These are phyloP conservation scores for Colletotrichum sp. DNA, from an alignment of 2,329 filamentous ascomycete genomes.

Conservation along the genomic window DNA sequence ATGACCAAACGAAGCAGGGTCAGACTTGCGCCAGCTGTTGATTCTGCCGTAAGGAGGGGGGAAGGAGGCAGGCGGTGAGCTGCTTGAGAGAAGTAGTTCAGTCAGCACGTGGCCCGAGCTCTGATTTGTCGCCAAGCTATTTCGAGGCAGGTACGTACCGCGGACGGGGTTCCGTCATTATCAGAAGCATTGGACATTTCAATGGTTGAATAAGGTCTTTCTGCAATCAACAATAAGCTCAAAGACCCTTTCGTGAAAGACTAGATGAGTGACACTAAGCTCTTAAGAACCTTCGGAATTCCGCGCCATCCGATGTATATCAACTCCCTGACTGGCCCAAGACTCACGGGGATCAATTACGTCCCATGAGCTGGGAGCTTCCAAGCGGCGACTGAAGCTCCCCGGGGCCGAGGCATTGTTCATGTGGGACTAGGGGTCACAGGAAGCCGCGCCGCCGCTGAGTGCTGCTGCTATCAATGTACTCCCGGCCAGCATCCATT, in stretches of 20 bases:
- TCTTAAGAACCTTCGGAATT: background rate
- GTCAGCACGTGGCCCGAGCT: conserved; percentile 9
- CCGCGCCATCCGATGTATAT: background rate
- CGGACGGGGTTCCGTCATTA: background rate
- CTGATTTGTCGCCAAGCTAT: background rate
- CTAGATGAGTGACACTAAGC: background rate
- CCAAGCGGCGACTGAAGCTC: background rate
- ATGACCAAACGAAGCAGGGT: background rate
- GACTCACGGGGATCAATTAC: too few species aligned
- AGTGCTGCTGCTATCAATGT: background rate
- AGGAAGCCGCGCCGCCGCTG: background rate
- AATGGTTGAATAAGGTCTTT: background rate
- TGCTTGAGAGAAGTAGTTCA: background rate
- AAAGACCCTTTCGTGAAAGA: background rate
- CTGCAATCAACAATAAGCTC: background rate
- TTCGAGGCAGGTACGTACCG: background rate
- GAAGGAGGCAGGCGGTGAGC: background rate
- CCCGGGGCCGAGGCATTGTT: conserved; percentile 8
- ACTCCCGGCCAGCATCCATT: background rate
- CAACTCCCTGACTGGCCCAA: background rate
- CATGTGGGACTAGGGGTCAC: background rate
- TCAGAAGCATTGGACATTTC: background rate
- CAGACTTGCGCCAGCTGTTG: conserved; percentile 4
- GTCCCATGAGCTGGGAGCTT: background rate
- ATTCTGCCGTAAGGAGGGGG: background rate